Evolutionary conservation across 1,284 basidiomycete species (phyloP).

Genomic region (Hymenochaete sp.): DNA sequence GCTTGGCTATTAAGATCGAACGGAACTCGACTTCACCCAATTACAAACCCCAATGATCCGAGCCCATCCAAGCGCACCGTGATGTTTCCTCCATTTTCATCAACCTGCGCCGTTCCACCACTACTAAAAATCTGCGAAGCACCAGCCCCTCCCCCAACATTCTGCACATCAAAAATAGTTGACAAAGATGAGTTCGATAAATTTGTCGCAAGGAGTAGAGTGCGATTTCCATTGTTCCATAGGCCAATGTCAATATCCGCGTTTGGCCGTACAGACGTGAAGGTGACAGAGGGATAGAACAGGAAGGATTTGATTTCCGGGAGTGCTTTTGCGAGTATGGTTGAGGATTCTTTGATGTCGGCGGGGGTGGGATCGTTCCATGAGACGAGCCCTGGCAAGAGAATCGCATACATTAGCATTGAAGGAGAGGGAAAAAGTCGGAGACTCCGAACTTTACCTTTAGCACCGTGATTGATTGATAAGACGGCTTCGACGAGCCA

Average conservation of each 20-base stretch:
- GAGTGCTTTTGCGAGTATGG: conserved; percentile 40
- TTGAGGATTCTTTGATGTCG: conserved; percentile 51
- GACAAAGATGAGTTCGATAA: conserved; percentile 29
- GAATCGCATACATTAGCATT: neutral
- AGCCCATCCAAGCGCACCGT: conserved; percentile 5
- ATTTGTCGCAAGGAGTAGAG: conserved; percentile 37
- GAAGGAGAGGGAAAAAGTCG: neutral
- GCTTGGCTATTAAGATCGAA: no score
- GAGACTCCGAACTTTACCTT: conserved; percentile 31
- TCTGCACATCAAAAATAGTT: conserved; percentile 26
- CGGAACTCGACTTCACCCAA: no score
- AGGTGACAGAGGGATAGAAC: conserved; percentile 30
- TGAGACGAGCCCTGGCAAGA: conserved; percentile 51
- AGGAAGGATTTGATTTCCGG: conserved; percentile 34
- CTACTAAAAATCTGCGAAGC: conserved; percentile 31
- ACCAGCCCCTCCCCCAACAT: conserved; percentile 15
- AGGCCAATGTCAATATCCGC: conserved; percentile 37
- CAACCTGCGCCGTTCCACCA: conserved; percentile 20
- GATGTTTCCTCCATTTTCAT: neutral
- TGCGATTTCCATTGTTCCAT: conserved; percentile 33
- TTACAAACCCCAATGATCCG: conserved; percentile 4
- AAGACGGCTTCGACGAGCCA: conserved; percentile 56
- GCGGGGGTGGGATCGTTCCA: conserved; percentile 59
- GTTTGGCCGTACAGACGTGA: conserved; percentile 17
- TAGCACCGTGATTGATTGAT: conserved; percentile 62